Evolutionary conservation across 1,139 yeast genomes (phyloP), one percentile per base, ranked within the genome.

Genomic region (Arxiozyma slooffiae): DNA sequence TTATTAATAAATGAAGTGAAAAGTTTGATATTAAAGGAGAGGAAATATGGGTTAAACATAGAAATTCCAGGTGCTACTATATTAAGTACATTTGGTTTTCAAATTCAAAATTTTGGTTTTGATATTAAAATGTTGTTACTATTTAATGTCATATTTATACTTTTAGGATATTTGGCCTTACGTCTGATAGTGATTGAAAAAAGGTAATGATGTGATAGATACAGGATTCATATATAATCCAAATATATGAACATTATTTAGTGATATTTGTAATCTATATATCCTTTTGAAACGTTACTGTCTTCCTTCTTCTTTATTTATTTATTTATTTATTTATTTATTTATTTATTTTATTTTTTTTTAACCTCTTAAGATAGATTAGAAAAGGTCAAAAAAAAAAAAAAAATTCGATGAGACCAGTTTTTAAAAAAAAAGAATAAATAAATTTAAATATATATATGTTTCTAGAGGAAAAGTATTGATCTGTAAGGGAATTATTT

Each of bases 51-150:
- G 0, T 75, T 92, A 43, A 85, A 92, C 48, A 92, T 92, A 58
- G 96, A 89, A 67, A 95, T 92, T n/a, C 98, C 98, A 0, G 98
- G 98, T 6, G 97, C 98, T 1, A 94, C 95, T 1, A 92, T 92
- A 53, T 75, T 92, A 58, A 85, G 95, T 59, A 89, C 97, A 0
- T 92, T 92, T 72, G 98, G 98, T 0, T 92, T 92, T 67, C 79
- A 86, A 56, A 90, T 87, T 20, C 79, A 81, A 40, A 94, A 92
- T 1, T 77, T 86, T 55, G 71, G 80, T 70, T 71, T 73, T 42
- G 97, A 92, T 66, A 74, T 84, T 22, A 58, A 71, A 7, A 77
- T 74, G 41, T 72, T 87, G 52, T 71, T 69, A 0, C 71, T 75
- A 8, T 79, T 82, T 70, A 70, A 74, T 20, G 63, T 70, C 2